phyloP scores from a whole-genome alignment of 805 yeast species.

The Ogataea wickerhamii region DNA sequence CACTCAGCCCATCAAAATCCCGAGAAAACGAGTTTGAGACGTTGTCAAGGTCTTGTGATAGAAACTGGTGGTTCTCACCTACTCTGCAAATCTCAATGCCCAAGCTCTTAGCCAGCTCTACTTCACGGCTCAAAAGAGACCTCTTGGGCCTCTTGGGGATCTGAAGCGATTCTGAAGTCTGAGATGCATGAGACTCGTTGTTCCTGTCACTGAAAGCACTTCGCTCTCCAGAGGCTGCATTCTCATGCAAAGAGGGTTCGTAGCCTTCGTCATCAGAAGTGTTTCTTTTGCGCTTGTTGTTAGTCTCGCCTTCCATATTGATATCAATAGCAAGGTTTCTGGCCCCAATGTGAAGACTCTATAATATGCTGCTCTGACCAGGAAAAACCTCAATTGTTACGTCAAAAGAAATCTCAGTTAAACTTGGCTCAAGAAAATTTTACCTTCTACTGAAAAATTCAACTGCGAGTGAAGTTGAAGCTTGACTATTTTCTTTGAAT shows the following conservation, averaged over 20 bases:
- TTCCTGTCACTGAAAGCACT: background rate
- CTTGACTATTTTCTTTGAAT: no score
- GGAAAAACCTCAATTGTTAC: no score
- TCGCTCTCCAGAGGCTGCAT: slow-evolving; percentile 1
- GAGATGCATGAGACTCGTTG: background rate
- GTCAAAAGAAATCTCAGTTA: no score
- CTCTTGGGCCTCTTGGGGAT: slow-evolving; percentile 15
- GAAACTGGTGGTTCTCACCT: slow-evolving; percentile 45
- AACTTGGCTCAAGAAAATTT: no score
- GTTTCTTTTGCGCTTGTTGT: slow-evolving; percentile 19
- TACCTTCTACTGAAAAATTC: no score
- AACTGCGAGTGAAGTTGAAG: no score
- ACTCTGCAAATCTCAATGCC: slow-evolving; percentile 51
- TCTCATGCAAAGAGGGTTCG: slow-evolving; percentile 14
- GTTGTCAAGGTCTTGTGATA: slow-evolving; percentile 53
- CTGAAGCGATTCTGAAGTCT: background rate
- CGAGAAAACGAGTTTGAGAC: slow-evolving; percentile 64
- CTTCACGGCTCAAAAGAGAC: slow-evolving; percentile 16
- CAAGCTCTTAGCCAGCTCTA: slow-evolving; percentile 42
- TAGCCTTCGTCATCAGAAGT: slow-evolving; percentile 18
- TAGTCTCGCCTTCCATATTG: slow-evolving; percentile 8
- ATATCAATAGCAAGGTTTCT: no score
- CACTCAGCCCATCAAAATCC: slow-evolving; percentile 56
- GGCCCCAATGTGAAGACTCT: no score
- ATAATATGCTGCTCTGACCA: no score